A percentile compares a stretch with the other conserved stretches of the same genome.
phyloP scores from a whole-genome alignment of 306 rosid genomes.

The Oemleria cerasiformis region DNA sequence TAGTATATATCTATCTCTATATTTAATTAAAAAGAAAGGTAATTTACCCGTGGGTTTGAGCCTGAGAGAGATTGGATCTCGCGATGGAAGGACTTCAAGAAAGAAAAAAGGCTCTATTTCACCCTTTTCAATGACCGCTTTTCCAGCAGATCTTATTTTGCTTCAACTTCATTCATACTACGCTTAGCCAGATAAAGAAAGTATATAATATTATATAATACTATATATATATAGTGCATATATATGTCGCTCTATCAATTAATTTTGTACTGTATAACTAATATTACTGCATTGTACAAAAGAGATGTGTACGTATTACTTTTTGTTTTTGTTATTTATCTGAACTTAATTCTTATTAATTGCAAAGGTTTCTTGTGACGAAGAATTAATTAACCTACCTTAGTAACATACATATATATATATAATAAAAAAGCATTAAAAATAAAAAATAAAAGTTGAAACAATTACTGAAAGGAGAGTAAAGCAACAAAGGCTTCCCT shows the following conservation, averaged over 20 bases:
- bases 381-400: too few relatives aligned
- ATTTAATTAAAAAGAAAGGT: background rate
- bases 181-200: background rate
- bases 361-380: too few relatives aligned
- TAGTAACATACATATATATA: too few relatives aligned
- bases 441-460: background rate
- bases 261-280: too few relatives aligned
- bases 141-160: slow-evolving; percentile 31
- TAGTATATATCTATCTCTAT: background rate
- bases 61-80: slow-evolving; percentile 51
- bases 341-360: too few relatives aligned
- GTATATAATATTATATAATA: background rate
- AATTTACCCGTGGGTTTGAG: slow-evolving; percentile 26
- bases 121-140: slow-evolving; percentile 42
- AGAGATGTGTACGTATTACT: too few relatives aligned
- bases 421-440: background rate
- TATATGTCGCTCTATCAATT: background rate
- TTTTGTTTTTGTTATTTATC: too few relatives aligned
- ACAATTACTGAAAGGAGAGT: background rate
- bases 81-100: slow-evolving; percentile 40
- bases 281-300: too few relatives aligned
- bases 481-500: background rate
- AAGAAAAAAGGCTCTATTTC: slow-evolving; percentile 31
- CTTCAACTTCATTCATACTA: slow-evolving; percentile 32
- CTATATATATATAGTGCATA: background rate